Evolutionary conservation across 306 rosid genomes (phyloP).

Genomic region (Dryas alaskensis): DNA sequence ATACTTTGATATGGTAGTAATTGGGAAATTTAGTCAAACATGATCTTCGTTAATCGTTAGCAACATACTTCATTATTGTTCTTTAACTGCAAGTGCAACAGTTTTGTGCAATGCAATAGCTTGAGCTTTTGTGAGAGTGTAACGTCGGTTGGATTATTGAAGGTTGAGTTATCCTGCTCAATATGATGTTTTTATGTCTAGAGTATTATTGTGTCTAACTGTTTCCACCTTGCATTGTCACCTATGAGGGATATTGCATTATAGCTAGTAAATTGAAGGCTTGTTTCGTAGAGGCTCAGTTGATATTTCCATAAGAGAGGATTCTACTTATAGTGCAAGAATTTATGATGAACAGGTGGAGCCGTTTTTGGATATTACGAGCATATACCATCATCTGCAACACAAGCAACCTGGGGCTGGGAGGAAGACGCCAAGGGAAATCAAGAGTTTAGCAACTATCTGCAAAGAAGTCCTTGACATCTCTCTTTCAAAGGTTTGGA

Average conservation of each 20-base stretch:
- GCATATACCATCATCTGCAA: constrained; percentile 60
- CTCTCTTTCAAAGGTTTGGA: constrained; percentile 79
- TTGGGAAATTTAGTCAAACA: background rate
- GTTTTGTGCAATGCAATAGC: background rate
- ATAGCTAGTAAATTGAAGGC: background rate
- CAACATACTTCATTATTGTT: no score
- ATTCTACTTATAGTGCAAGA: background rate
- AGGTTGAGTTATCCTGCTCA: background rate
- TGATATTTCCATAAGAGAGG: background rate
- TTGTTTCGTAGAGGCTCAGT: background rate
- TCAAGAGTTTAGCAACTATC: constrained; percentile 69
- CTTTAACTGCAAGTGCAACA: no score
- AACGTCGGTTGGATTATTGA: background rate
- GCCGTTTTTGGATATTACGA: constrained; percentile 76
- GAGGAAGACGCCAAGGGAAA: constrained; percentile 55
- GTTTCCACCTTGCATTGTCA: background rate
- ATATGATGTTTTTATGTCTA: background rate
- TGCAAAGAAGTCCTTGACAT: constrained; percentile 69
- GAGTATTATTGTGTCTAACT: background rate
- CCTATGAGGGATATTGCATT: background rate
- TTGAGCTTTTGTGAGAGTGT: background rate
- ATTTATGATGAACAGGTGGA: constrained; percentile 51
- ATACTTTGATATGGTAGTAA: background rate
- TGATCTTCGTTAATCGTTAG: background rate
- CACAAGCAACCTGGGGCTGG: constrained; percentile 59